Base-by-base conservation (phyloP, 805 yeast species). In the Candida parachauliodes region DNA sequence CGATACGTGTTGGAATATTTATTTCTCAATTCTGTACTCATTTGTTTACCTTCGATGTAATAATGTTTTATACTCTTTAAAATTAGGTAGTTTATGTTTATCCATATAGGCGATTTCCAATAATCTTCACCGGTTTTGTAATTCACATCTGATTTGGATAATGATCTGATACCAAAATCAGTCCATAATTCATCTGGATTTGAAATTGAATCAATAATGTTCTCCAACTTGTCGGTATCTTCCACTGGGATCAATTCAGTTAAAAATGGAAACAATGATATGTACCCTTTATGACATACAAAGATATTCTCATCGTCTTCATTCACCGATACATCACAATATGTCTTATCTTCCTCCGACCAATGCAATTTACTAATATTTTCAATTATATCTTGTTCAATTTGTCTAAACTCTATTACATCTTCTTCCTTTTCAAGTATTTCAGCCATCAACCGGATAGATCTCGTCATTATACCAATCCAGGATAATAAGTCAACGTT, bases 61-160 rank as follows among this genome's bases (percentile, higher is more conserved):
- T 89, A 91, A 55, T 77, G 62, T 22, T 66, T 57, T 44, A 93
- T 65, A 4, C 85, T 74, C 37, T 88, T 93, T 29, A 93, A 65
- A 4, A 81, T 68, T 58, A 93, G 64, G 53, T 88, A 91, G 64
- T 93, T 93, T 52, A 93, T 84, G 57, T 88, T 85, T 49, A 88
- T 69, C 98, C 98, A 93, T 19, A 93, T 72, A 14, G 94, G 87
- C 1, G 96, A 93, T 45, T 96, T 76, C 98, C 98, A 93, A 64
- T 93, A 93, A 59, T 91, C 81, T 54, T 93, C 98, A 6, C 74
- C 91, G 0, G 81, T 76, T 39, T 83, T 83, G 61, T 83, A 93
- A 41, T 53, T 63, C 15, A 65, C 64, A 49, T 85, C 89, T 4
- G 69, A 49, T 50, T 77, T 79, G 1, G 96, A 84, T 25, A 93